phyloP scores from a whole-genome alignment of 2,329 filamentous ascomycete species.

The Periconia digitata region DNA sequence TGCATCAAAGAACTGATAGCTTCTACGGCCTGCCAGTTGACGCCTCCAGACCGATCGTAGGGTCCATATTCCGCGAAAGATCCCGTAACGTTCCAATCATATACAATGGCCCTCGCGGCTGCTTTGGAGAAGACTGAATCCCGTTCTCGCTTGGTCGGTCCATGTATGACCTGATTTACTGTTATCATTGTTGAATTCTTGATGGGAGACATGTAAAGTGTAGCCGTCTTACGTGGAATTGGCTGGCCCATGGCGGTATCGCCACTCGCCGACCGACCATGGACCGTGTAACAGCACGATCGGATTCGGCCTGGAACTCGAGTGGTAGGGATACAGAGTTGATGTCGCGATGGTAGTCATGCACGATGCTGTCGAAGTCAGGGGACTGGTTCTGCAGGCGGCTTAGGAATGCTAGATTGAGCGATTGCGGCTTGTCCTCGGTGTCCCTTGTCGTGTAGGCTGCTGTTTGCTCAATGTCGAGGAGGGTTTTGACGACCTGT shows the following conservation, averaged over 20 bases:
- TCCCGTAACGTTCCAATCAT: slow-evolving; percentile 22
- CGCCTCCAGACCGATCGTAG: slow-evolving; percentile 13
- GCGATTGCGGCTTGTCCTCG: slow-evolving; percentile 3
- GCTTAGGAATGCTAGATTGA: slow-evolving; percentile 19
- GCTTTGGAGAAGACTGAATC: slow-evolving; percentile 15
- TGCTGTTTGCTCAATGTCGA: slow-evolving; percentile 20
- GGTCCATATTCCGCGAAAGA: slow-evolving; percentile 20
- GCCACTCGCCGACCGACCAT: slow-evolving; percentile 8
- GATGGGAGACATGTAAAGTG: neutral
- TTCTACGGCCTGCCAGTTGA: slow-evolving; percentile 23
- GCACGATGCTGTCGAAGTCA: slow-evolving; percentile 15
- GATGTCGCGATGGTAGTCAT: slow-evolving; percentile 20
- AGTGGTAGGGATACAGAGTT: slow-evolving; percentile 14
- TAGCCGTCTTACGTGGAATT: slow-evolving; percentile 22
- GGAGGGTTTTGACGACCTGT: slow-evolving; percentile 14
- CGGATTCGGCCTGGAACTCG: slow-evolving; percentile 2
- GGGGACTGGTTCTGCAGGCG: slow-evolving; percentile 8
- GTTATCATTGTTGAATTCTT: neutral
- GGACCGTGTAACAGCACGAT: slow-evolving; percentile 19
- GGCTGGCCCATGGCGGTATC: slow-evolving; percentile 21
- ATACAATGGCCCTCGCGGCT: slow-evolving; percentile 20
- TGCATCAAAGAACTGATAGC: slow-evolving; percentile 24
- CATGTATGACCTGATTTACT: slow-evolving; percentile 15
- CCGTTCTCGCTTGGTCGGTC: slow-evolving; percentile 19
- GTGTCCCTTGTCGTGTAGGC: slow-evolving; percentile 1